Conservation (phyloP, 2,329 filamentous ascomycete species). For the Huntiella moniliformis region DNA sequence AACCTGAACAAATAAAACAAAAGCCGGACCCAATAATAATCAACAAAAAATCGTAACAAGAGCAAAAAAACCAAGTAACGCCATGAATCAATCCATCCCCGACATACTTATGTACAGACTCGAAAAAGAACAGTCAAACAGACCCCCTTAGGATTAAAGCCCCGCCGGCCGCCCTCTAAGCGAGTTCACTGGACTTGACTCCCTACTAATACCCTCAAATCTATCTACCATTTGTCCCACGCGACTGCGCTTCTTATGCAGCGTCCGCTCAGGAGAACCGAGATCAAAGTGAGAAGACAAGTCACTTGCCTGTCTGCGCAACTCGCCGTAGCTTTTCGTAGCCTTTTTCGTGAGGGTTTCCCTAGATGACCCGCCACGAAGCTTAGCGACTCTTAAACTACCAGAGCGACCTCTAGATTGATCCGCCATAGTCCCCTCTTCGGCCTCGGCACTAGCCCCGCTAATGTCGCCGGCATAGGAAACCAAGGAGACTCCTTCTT, state of each 20-base stretch:
- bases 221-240: conserved; percentile 38
- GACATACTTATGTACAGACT: too few species aligned
- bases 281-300: not conserved
- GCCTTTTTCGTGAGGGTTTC: conserved; percentile 1
- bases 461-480: conserved; percentile 10
- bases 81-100: too few species aligned
- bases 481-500: conserved; percentile 8
- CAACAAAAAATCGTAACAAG: too few species aligned
- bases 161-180: too few species aligned
- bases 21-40: too few species aligned
- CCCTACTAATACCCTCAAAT: conserved; percentile 30
- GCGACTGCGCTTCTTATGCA: conserved; percentile 24
- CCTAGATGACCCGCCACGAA: conserved; percentile 3
- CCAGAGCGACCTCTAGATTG: not conserved
- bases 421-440: not conserved
- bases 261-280: conserved; percentile 14
- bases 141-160: too few species aligned
- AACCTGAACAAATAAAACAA: too few species aligned
- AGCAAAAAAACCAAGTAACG: too few species aligned
- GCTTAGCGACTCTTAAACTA: not conserved
- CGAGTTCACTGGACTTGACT: conserved; percentile 21
- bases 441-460: not conserved
- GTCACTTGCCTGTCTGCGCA: conserved; percentile 7
- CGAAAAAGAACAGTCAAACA: too few species aligned
- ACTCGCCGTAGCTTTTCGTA: conserved; percentile 4